Conservation (phyloP, 352 stramenopile genomes). For the Phytophthora uliginosa region DNA sequence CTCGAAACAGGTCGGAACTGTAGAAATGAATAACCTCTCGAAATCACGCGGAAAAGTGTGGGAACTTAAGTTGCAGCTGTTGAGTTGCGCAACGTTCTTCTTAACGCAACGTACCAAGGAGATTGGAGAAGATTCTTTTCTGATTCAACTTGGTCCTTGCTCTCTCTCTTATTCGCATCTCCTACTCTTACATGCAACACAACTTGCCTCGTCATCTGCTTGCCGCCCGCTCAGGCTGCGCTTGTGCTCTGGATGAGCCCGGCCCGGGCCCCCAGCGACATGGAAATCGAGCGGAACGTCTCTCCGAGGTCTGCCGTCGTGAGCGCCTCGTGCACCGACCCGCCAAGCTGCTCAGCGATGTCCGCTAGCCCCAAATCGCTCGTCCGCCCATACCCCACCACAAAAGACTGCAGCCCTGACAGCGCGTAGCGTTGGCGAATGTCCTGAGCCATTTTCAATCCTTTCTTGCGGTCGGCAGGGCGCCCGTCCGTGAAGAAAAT, state of each 20-base stretch:
- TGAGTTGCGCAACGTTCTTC: not conserved
- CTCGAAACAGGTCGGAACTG: too few relatives aligned
- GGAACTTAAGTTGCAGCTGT: not conserved
- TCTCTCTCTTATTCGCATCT: not conserved
- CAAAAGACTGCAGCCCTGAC: constrained; percentile 37
- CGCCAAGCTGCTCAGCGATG: constrained; percentile 42
- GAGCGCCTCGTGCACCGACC: constrained; percentile 35
- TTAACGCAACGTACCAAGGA: not conserved
- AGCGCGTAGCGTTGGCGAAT: constrained; percentile 35
- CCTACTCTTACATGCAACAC: not conserved
- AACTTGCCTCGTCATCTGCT: not conserved
- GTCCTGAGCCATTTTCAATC: constrained; percentile 33
- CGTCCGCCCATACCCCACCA: constrained; percentile 48
- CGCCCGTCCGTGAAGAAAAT: constrained; percentile 63
- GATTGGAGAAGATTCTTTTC: not conserved
- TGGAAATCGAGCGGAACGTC: constrained; percentile 51
- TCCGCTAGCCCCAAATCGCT: constrained; percentile 37
- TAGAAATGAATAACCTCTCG: too few relatives aligned
- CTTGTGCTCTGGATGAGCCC: constrained; percentile 36
- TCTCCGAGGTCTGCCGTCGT: constrained; percentile 32
- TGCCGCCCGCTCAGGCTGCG: not conserved
- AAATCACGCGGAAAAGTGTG: too few relatives aligned
- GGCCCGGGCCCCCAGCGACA: constrained; percentile 45
- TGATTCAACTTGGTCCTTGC: not conserved
- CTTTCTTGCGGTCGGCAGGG: constrained; percentile 45